Evolutionary conservation across 1,284 basidiomycete genomes (phyloP).

Genomic region (Albatrellus sp.): DNA sequence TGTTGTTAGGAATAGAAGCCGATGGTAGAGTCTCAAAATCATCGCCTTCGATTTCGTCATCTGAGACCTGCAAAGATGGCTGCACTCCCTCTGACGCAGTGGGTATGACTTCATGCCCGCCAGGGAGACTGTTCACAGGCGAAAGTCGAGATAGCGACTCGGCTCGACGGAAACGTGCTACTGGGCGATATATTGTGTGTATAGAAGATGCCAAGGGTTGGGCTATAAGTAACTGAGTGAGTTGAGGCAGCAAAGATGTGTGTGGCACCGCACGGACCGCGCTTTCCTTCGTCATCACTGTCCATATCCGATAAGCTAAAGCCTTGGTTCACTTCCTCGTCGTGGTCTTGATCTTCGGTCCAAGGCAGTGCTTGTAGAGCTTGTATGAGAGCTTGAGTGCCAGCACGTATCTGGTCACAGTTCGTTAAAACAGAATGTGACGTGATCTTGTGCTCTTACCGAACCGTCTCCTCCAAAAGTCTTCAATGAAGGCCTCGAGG

Average conservation of each 20-base stretch:
- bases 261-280: constrained; percentile 16
- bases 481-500: constrained; percentile 30
- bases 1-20: too few species aligned
- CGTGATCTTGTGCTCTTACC: constrained; percentile 21
- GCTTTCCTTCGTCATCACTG: constrained; percentile 47
- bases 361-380: constrained; percentile 73
- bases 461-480: constrained; percentile 56
- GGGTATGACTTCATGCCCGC: constrained; percentile 16
- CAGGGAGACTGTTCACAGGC: constrained; percentile 11
- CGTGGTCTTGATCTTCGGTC: constrained; percentile 53
- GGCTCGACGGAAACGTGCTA: constrained; percentile 48
- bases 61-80: constrained; percentile 21
- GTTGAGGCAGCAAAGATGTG: background rate
- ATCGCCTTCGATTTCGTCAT: constrained; percentile 48
- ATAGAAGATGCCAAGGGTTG: constrained; percentile 65
- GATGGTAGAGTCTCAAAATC: constrained; percentile 28
- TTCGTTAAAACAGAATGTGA: too few species aligned
- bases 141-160: constrained; percentile 19
- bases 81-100: constrained; percentile 8
- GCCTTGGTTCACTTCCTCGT: constrained; percentile 44
- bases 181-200: constrained; percentile 73
- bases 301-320: constrained; percentile 34
- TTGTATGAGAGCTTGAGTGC: constrained; percentile 77
- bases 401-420: constrained; percentile 49
- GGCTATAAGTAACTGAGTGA: constrained; percentile 10